These are phyloP conservation scores for Hanseniaspora lindneri DNA, from an alignment of 805 yeast species.

Conservation along the genomic window DNA sequence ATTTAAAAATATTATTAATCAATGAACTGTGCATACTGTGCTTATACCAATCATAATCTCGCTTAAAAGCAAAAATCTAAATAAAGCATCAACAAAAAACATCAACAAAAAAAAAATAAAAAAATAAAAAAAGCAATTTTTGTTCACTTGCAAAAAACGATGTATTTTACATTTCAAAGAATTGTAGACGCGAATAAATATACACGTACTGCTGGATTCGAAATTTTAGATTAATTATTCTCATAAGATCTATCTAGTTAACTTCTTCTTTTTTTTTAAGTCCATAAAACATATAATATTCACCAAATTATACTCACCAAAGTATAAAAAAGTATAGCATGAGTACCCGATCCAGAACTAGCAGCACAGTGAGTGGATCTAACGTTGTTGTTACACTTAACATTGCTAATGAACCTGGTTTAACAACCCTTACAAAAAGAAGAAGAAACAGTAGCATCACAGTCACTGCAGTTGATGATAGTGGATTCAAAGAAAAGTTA, in stretches of 20 bases:
- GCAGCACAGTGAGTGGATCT: background rate
- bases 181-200: no score
- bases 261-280: background rate
- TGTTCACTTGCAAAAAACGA: background rate
- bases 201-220: no score
- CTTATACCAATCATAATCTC: no score
- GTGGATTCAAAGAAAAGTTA: background rate
- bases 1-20: no score
- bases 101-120: background rate
- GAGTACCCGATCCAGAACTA: background rate
- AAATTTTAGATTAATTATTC: no score
- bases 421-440: background rate
- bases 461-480: constrained; percentile 1
- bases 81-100: background rate
- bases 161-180: no score
- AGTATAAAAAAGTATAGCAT: background rate
- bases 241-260: no score
- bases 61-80: background rate
- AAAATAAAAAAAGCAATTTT: background rate
- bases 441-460: constrained; percentile 6
- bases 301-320: background rate
- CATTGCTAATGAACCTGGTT: background rate
- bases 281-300: background rate
- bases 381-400: background rate
- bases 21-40: no score